phyloP scores from a whole-genome alignment of 23 red algal genomes.

The Cyanidium caldarium region DNA sequence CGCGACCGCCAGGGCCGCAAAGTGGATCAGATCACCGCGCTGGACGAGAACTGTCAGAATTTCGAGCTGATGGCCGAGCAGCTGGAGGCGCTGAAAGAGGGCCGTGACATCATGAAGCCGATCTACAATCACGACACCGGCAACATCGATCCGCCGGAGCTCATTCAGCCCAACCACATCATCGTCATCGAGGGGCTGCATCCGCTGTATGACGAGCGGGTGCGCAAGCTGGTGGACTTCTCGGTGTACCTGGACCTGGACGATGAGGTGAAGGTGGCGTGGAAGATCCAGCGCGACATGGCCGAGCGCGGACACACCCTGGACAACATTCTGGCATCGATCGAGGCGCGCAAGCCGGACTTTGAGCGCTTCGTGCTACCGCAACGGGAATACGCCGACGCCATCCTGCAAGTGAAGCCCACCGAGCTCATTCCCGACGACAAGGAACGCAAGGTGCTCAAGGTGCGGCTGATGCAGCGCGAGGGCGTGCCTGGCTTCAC shows the following conservation, averaged over 20 bases:
- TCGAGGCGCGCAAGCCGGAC: constrained; percentile 85
- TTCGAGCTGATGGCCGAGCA: constrained; percentile 90
- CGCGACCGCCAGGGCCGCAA: constrained; percentile 75
- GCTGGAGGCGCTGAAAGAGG: constrained; percentile 88
- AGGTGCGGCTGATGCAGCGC: constrained; percentile 72
- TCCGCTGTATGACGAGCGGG: constrained; percentile 74
- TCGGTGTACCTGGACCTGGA: constrained; percentile 85
- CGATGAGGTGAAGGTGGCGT: constrained; percentile 97
- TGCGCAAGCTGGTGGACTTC: constrained; percentile 68
- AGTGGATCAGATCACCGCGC: constrained; percentile 65
- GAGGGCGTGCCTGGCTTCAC: constrained; percentile 32
- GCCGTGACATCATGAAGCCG: constrained; percentile 88
- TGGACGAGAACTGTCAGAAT: constrained; percentile 76
- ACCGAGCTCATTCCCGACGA: constrained; percentile 86
- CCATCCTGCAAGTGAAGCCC: constrained; percentile 81
- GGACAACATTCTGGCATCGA: constrained; percentile 85
- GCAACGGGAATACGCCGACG: constrained; percentile 66
- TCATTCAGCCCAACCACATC: constrained; percentile 81
- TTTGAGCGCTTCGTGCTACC: constrained; percentile 78
- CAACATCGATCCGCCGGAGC: constrained; percentile 77
- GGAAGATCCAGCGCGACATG: constrained; percentile 99
- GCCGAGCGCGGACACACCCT: constrained; percentile 90
- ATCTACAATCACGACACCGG: constrained; percentile 99
- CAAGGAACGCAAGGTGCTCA: constrained; percentile 74
- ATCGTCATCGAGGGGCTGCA: constrained; percentile 92